Evolutionary conservation across 164 flowering plant species (phyloP), one percentile per base, ranked within the genome.

Genomic region (Aristolochia fimbriata): DNA sequence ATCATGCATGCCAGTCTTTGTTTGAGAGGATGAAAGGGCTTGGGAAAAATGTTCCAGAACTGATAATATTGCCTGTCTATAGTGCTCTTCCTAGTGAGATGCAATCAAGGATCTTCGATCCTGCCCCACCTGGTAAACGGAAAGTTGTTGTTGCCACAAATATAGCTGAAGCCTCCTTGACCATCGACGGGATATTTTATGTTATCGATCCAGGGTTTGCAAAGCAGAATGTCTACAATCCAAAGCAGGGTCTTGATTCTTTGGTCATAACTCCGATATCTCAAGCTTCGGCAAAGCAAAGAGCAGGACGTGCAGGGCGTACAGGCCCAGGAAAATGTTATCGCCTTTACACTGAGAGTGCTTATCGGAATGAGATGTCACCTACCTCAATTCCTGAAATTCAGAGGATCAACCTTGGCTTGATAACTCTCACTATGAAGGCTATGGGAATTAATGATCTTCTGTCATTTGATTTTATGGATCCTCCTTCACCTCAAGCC

Each of bases 301-400:
- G 97, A 55, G 93, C 96, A 37, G 97, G 97, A n/a, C 89, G 97
- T 61, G 97, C 97, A 58, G 97, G 97, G 15, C 91, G 97, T 62
- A 91, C 97, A 0, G 97, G 94, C 14, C 97, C 97, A 25, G 97
- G 97, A n/a, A 91, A 86, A 71, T 91, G 94, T 67, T 91, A 88
- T 66, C 89, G 97, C 37, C 83, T 91, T 14, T 91, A 91, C 67
- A 88, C 97, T 8, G 96, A 91, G 74, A 84, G 88, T 81, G 94
- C 94, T 15, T 91, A 83, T 54, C 76, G 83, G 14, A 88, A 88
- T 77, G 96, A 88, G 70, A 91, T 91, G 96, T 80, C 89, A 12
- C 88, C 96, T n/a, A 91, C 96, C 14, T 31, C 85, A 4, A 64
- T 88, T 60, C 97, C 97, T 1, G 96, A 91, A 71, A 91, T 91